Conservation (phyloP, 805 yeast species). For the Suhomyces vadensis region DNA sequence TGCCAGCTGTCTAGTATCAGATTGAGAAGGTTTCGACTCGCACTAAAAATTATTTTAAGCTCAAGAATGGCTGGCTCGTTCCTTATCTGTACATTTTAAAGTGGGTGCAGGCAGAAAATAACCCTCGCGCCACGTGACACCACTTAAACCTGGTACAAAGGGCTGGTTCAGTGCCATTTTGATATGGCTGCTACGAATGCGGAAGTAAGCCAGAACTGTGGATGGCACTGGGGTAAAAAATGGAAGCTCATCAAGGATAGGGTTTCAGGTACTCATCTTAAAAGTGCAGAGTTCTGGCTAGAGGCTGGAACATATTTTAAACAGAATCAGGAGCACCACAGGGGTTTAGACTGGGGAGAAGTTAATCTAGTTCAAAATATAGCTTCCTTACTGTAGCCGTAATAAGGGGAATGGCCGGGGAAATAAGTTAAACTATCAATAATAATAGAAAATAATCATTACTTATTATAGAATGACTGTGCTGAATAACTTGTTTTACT, state of each 20-base stretch:
- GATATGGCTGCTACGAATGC: too few species aligned
- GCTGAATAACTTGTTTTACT: too few species aligned
- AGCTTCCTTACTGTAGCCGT: too few species aligned
- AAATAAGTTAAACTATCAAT: too few species aligned
- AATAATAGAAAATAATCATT: too few species aligned
- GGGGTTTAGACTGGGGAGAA: too few species aligned
- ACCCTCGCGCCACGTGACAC: background rate
- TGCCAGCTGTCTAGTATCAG: constrained; percentile 1
- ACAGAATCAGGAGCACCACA: too few species aligned
- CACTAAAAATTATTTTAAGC: background rate
- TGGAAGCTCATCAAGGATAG: background rate
- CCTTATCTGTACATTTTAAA: background rate
- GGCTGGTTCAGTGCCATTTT: background rate
- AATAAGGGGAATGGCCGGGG: too few species aligned
- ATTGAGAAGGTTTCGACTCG: background rate
- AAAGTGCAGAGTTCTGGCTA: too few species aligned
- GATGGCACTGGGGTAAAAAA: background rate
- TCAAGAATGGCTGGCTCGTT: constrained; percentile 1
- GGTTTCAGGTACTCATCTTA: constrained; percentile 3
- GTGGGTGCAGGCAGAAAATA: background rate
- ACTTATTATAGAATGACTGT: too few species aligned
- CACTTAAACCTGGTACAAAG: background rate
- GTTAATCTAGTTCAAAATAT: too few species aligned
- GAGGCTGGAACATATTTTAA: too few species aligned
- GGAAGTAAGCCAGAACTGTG: background rate